Evolutionary conservation across 2,329 filamentous ascomycete genomes (phyloP), one percentile per base, ranked within the genome.

Genomic region (Chalaropsis ovoidea): DNA sequence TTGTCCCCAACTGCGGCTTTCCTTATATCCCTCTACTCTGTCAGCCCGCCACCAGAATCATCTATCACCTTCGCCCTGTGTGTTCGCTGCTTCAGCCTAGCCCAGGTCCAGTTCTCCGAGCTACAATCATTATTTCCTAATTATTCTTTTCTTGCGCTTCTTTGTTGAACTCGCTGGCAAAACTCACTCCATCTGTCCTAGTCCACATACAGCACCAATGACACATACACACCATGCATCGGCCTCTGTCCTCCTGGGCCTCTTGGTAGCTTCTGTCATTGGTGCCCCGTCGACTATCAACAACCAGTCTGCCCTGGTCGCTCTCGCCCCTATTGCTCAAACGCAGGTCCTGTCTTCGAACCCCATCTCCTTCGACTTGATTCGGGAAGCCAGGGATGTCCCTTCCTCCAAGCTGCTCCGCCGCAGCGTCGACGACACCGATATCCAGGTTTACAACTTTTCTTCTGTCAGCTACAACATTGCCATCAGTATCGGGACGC

Each of bases 401-500:
- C 42, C 63, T 5, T 63, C 60, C n/a, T 42, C 45, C 41, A 43
- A 56, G 31, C 22, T 65, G 42, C 45, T 65, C 15, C 63, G 61
- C 35, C 60, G 66, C 15, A 22, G 43, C 13, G 31, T 58, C n/a
- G 42, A 65, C 39, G 67, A 69, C 45, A 62, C 63, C 10, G 68
- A 69, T 56, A 64, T 68, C 10, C 45, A 60, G 41, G 60, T 69
- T 19, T 69, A 65, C 63, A 69, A 69, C 54, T 68, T 68, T 61
- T 68, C 68, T 22, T 67, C 68, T 8, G 74, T 73, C 67, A 74
- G 75, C 65, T 76, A 78, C 70, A 75, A 73, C 47, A 75, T 77
- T 58, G 73, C 76, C 17, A 67, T 78, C 22, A 67, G 68, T 13
- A 70, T 78, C 43, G 76, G 76, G 8, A 76, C 73, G 0, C 76